Base-by-base conservation (phyloP, 2,329 filamentous ascomycete species). In the Aspergillus chevalieri region DNA sequence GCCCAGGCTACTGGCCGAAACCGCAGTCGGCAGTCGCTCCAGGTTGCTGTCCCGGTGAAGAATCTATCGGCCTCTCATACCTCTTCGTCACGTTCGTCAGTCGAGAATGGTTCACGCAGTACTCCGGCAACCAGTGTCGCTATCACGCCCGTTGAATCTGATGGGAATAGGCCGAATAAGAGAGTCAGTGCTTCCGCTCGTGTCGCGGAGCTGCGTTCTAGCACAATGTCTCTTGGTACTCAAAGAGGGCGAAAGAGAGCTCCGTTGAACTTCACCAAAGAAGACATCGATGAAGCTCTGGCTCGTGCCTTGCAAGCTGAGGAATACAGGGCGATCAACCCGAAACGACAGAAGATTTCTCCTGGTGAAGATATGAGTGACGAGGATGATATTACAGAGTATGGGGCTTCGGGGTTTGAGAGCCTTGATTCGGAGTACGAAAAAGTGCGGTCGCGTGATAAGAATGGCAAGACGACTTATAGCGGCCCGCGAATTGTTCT, bases 61-160 rank as follows among this genome's bases (percentile, higher is more conserved):
- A 65, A 63, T 47, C 47, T 52, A 10, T 54, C 62, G 12, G 41
- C 56, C 2, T 56, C 49, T 6, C 50, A 56, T 38, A 59, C 60
- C 6, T 59, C 67, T 1, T 65, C 65, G 34, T 69, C 74, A 22
- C 58, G 71, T 4, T 72, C 70, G 19, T 74, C 73, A 2, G 55
- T 65, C 26, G 67, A 68, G 5, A 67, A 68, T 30, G 64, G 64
- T 8, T 65, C 67, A 26, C 63, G 72, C 34, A 82, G 81, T 51
- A 86, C 84, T 3, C 82, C 83, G 4, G 78, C 74, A 34, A 86
- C 84, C 17, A 84, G 80, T 64, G 73, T 76, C 47, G 70, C 74
- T 43, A 73, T 71, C 15, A 84, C 82, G 8, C 82, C 81, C 3
- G 74, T 71, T 19, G 69, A 73, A 21, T 73, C 73, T 12, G 63